Base-by-base conservation (phyloP, 2,329 filamentous ascomycete genomes). In the Falciphora oryzae region DNA sequence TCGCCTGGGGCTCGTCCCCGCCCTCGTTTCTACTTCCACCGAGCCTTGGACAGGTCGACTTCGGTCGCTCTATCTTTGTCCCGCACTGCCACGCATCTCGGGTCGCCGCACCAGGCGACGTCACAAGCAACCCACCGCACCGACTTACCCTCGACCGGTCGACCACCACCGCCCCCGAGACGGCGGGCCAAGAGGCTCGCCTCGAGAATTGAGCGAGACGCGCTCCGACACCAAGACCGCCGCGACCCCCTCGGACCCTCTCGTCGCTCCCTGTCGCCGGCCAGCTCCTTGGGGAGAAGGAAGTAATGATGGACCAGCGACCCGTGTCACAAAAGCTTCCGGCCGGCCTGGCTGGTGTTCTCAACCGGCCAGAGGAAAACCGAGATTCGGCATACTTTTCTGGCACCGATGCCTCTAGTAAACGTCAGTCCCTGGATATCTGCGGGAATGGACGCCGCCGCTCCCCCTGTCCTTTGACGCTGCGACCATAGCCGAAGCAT, bases 381-480 rank as follows among this genome's bases (percentile, higher is more conserved):
- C 76, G 81, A 64, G 81, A 84, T 69, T 83, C 81, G 61, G 81
- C 81, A 11, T 84, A 84, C 69, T 83, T 77, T 66, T 83, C 81
- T 13, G 78, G 76, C 67, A 78, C 76, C 25, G 79, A 81, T 72
- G 76, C 78, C 57, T 80, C 79, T 13, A 83, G 80, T 72, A 84
- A 83, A 72, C 81, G 81, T 84, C 69, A 71, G 80, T 77, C 57
- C 57, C 10, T 25, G 22, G 22, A n/a, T n/a, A 18, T 25, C 22
- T n/a, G n/a, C 44, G 8, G 44, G 10, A 22, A 53, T 53, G 22
- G 44, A 53, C 44, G 44, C 2, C 22, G 44, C 44, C 44, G 44
- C 7, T n/a, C 2, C n/a, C 18, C 44, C 44, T 4, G 44, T 10
- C 44, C n/a, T 11, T 53, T 25, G 22, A 4, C 44, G 18, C 44